Percentiles rank a stretch among this genome's conserved stretches.
Conservation (phyloP, 805 yeast genomes). For the Yarrowia sp. region DNA sequence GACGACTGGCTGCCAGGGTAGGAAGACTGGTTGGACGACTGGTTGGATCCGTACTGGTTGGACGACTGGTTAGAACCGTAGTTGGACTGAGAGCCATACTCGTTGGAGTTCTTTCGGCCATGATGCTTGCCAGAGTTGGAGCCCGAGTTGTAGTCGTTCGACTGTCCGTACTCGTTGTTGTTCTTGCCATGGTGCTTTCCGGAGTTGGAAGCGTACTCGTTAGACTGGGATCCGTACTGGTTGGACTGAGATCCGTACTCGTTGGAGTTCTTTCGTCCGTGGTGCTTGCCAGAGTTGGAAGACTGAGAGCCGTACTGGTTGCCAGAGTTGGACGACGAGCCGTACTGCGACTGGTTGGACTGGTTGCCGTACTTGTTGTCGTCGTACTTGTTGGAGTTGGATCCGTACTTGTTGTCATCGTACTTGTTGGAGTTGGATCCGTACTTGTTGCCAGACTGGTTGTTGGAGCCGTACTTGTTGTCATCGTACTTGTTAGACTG, state of each 20-base stretch:
- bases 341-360: not conserved
- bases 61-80: not conserved
- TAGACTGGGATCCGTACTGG: not conserved
- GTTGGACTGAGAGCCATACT: not conserved
- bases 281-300: not conserved
- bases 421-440: not conserved
- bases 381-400: not conserved
- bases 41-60: not conserved
- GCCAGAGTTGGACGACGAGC: not conserved
- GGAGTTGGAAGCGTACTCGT: not conserved
- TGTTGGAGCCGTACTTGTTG: not conserved
- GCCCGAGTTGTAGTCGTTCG: not conserved
- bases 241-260: not conserved
- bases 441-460: not conserved
- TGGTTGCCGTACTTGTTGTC: too few species aligned
- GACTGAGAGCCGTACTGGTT: not conserved
- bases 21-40: not conserved
- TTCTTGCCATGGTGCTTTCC: not conserved
- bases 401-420: not conserved
- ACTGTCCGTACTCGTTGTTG: not conserved
- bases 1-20: not conserved
- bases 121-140: constrained; percentile 1
- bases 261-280: not conserved
- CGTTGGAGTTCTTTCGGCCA: not conserved
- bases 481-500: not conserved